Evolutionary conservation across 768 basidiomycete species (phyloP).

Genomic region (Russula lepida): DNA sequence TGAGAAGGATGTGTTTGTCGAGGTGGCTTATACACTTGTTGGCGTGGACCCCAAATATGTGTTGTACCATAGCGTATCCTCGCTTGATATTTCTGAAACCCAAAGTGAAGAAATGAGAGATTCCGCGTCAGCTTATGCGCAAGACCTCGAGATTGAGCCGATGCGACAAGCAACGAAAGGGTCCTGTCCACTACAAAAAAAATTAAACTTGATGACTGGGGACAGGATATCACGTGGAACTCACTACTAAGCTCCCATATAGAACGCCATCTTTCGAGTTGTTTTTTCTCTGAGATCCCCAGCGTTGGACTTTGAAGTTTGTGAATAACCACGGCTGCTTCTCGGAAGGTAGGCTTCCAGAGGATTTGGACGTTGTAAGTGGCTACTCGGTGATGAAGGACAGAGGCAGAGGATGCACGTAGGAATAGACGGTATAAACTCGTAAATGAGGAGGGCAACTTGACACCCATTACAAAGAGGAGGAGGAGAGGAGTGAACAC

Average conservation of each 20-base stretch:
- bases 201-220: not conserved
- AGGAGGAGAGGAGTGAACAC: too few relatives aligned
- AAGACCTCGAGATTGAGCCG: constrained; percentile 55
- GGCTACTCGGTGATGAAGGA: constrained; percentile 15
- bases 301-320: constrained; percentile 6
- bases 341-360: constrained; percentile 16
- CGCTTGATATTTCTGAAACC: constrained; percentile 22
- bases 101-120: constrained; percentile 35
- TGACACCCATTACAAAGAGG: not conserved
- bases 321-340: constrained; percentile 10
- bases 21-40: constrained; percentile 15
- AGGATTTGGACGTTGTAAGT: constrained; percentile 10
- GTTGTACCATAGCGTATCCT: constrained; percentile 17
- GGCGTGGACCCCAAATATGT: constrained; percentile 2
- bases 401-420: constrained; percentile 15
- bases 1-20: constrained; percentile 9
- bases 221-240: not conserved
- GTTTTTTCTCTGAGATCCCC: not conserved
- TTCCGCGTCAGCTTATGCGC: constrained; percentile 54
- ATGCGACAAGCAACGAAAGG: constrained; percentile 49
- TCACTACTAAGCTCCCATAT: constrained; percentile 17
- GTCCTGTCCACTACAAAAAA: constrained; percentile 54
- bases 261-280: constrained; percentile 10
- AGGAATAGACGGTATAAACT: constrained; percentile 18
- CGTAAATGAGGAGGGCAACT: constrained; percentile 13